Conservation (phyloP, 371 early-diverging fungal species). For the Rhizopus delemar region DNA sequence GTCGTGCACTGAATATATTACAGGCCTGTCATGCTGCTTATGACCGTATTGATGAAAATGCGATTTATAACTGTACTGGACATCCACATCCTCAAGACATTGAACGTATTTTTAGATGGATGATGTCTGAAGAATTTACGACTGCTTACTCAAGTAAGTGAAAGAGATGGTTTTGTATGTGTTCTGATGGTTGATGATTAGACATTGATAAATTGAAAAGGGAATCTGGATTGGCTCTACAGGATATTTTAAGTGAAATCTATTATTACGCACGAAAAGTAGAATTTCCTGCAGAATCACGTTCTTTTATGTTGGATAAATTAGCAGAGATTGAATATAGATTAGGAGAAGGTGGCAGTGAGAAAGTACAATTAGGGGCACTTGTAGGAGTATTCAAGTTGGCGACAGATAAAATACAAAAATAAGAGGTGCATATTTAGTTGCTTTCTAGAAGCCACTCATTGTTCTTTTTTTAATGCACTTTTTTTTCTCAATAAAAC, state of each 20-base stretch:
- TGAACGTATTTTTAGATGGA: slow-evolving; percentile 73
- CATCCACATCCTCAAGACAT: slow-evolving; percentile 90
- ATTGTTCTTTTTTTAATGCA: no score
- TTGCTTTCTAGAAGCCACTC: no score
- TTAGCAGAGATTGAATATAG: slow-evolving; percentile 89
- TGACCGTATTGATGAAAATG: slow-evolving; percentile 70
- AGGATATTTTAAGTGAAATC: slow-evolving; percentile 84
- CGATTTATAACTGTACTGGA: slow-evolving; percentile 90
- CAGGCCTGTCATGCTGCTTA: slow-evolving; percentile 90
- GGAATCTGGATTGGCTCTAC: slow-evolving; percentile 85
- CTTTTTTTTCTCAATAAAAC: no score
- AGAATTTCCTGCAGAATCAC: slow-evolving; percentile 68
- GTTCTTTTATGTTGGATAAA: slow-evolving; percentile 71
- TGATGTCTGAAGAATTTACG: slow-evolving; percentile 81
- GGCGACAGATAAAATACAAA: slow-evolving; percentile 30
- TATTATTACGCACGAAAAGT: slow-evolving; percentile 60
- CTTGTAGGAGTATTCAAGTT: slow-evolving; percentile 80
- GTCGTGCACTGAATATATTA: slow-evolving; percentile 92
- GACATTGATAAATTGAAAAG: slow-evolving; percentile 74
- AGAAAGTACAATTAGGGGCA: slow-evolving; percentile 80
- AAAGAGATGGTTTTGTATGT: not conserved
- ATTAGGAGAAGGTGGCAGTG: slow-evolving; percentile 78
- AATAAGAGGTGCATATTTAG: not conserved
- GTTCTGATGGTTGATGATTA: slow-evolving; percentile 16
- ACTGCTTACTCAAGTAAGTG: slow-evolving; percentile 71